Evolutionary conservation across 352 stramenopile genomes (phyloP), one percentile per base, ranked within the genome.

Genomic region (Phytophthora rubi): DNA sequence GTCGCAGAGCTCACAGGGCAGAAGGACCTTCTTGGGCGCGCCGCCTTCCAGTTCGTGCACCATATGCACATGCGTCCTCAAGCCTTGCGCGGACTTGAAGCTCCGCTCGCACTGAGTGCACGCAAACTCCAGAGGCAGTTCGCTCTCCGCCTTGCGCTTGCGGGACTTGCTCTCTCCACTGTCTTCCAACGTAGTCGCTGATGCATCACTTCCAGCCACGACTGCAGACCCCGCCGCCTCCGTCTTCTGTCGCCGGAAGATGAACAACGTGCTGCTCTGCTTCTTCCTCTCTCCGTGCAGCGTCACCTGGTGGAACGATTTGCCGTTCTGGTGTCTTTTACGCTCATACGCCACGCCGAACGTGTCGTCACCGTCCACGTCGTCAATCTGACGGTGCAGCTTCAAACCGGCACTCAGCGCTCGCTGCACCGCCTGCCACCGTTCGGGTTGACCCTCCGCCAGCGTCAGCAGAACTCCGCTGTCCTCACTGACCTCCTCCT

Each of bases 271-370:
- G 56, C 86, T 94, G 12, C 47, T n/a, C 58, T 94, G 86, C 70
- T 88, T 63, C 56, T 77, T 76, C 66, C 76, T 87, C 62, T 93
- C 83, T 44, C 86, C 86, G 63, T 91, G 81, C 15, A 94, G 70
- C 35, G 86, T 72, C 28, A 94, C 84, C 35, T 85, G 82, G 59
- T 94, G 86, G 68, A 97, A 97, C 16, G 86, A 95, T 69, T 86
- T 90, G 74, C 88, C 90, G 56, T 91, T 97, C 73, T 97, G 90
- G 65, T 97, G 90, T 18, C 90, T 81, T 75, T 97, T 97, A 48
- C 90, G 86, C 6, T 94, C 80, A 71, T 94, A 94, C 68, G 62
- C 47, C 16, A 92, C 55, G 0, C 76, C 77, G 61, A 74, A 77
- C 26, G 33, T 53, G 13, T 37, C 75, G 54, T 73, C 65, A 32